Conservation (phyloP, 225 moss, liverwort and hornwort species). For the Pseudoscleropodium purum region DNA sequence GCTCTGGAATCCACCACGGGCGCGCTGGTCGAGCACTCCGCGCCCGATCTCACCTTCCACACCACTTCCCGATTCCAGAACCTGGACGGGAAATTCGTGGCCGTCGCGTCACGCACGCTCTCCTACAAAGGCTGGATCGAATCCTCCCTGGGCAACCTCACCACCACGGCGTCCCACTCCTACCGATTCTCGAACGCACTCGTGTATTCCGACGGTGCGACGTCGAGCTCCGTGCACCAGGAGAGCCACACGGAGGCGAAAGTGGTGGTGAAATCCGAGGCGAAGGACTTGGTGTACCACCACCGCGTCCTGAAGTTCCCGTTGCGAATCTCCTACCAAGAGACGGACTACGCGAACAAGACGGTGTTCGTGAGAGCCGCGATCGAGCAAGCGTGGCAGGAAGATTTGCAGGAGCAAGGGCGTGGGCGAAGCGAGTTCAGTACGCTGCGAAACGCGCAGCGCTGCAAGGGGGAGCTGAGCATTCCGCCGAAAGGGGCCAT, state of each 20-base stretch:
- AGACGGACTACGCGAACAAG: slow-evolving; percentile 15
- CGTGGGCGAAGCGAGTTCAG: slow-evolving; percentile 31
- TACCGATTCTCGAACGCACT: slow-evolving; percentile 43
- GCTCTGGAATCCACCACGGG: slow-evolving; percentile 20
- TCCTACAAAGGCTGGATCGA: slow-evolving; percentile 48
- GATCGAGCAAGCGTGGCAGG: slow-evolving; percentile 42
- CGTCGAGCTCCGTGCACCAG: slow-evolving; percentile 22
- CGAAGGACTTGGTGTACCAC: slow-evolving; percentile 39
- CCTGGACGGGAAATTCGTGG: slow-evolving; percentile 50
- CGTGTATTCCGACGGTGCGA: slow-evolving; percentile 11
- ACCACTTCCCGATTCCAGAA: slow-evolving; percentile 7
- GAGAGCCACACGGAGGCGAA: slow-evolving; percentile 31
- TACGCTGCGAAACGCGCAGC: slow-evolving; percentile 47
- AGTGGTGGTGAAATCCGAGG: slow-evolving; percentile 37
- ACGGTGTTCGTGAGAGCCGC: slow-evolving; percentile 9
- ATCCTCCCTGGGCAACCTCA: slow-evolving; percentile 69
- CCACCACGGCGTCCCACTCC: slow-evolving; percentile 33
- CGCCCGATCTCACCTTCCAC: slow-evolving; percentile 5
- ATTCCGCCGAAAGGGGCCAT: slow-evolving; percentile 50
- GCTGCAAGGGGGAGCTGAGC: slow-evolving; percentile 34
- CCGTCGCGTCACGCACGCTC: slow-evolving; percentile 20
- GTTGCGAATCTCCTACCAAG: slow-evolving; percentile 14
- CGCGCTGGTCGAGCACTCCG: slow-evolving; percentile 24
- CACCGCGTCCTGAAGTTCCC: slow-evolving; percentile 39
- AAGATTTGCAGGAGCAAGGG: slow-evolving; percentile 32